A percentile compares a stretch with the other conserved stretches of the same genome.
Evolutionary conservation across 2,329 filamentous ascomycete species (phyloP).

Genomic region (Nemania diffusa): DNA sequence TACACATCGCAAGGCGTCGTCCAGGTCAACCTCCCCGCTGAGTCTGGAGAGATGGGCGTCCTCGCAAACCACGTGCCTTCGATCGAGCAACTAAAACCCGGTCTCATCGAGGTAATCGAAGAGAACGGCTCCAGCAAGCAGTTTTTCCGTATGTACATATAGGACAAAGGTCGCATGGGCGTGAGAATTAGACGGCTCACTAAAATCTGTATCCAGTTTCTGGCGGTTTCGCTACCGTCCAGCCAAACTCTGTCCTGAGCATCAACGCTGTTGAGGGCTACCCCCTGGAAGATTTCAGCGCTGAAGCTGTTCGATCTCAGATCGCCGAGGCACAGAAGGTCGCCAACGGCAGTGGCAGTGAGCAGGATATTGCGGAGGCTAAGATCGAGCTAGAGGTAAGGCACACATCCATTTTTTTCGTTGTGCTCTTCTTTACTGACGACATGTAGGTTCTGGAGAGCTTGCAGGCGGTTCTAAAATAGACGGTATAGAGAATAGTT

Average conservation of each 20-base stretch:
- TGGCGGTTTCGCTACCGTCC: conserved; percentile 95
- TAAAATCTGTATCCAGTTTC: conserved; percentile 72
- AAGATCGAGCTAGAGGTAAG: conserved; percentile 98
- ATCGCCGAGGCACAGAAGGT: conserved; percentile 97
- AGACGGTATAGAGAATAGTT: conserved; percentile 63
- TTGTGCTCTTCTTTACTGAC: conserved; percentile 51
- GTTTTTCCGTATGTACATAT: conserved; percentile 86
- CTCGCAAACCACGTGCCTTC: conserved; percentile 98
- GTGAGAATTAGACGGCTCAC: conserved; percentile 15
- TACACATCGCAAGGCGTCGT: conserved; percentile 77
- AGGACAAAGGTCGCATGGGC: conserved; percentile 18
- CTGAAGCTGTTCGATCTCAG: conserved; percentile 87
- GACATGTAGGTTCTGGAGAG: conserved; percentile 78
- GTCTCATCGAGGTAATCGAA: conserved; percentile 94
- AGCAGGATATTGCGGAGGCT: conserved; percentile 97
- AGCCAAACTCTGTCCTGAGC: conserved; percentile 93
- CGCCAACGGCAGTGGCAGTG: conserved; percentile 86
- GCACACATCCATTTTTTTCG: not conserved
- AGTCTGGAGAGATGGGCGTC: conserved; percentile 99
- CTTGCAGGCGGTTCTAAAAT: conserved; percentile 83
- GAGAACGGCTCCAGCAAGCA: conserved; percentile 91
- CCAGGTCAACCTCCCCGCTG: conserved; percentile 98
- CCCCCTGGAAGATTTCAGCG: conserved; percentile 94
- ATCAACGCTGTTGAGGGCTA: conserved; percentile 98
- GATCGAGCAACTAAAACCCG: conserved; percentile 98